A percentile compares a stretch with the other conserved stretches of the same genome.
These are phyloP conservation scores for Cafeteria roenbergensis DNA, from an alignment of 108 stramenopile species.

Conservation along the genomic window DNA sequence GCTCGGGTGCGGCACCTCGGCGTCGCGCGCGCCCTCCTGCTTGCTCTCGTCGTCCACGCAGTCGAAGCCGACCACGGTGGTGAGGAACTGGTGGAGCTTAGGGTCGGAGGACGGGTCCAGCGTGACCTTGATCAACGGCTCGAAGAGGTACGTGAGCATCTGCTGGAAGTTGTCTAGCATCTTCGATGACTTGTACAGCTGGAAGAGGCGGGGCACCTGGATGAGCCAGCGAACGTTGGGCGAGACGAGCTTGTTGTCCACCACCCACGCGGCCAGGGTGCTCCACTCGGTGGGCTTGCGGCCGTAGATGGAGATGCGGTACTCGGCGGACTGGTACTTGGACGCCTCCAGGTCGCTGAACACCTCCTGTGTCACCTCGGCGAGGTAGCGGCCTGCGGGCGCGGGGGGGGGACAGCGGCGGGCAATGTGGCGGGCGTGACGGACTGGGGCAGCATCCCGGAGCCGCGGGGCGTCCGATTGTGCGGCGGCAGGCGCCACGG, in stretches of 20 bases:
- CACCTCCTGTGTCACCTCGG: constrained; percentile 80
- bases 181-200: constrained; percentile 67
- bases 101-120: constrained; percentile 47
- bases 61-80: constrained; percentile 89
- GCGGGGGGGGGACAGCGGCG: constrained; percentile 10
- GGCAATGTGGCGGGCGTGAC: background rate
- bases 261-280: constrained; percentile 59
- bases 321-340: constrained; percentile 81
- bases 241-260: constrained; percentile 41
- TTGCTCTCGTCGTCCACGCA: constrained; percentile 95
- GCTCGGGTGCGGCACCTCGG: constrained; percentile 54
- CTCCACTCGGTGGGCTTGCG: constrained; percentile 81
- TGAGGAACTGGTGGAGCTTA: constrained; percentile 76
- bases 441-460: background rate
- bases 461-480: background rate
- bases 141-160: constrained; percentile 90
- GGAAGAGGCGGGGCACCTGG: constrained; percentile 86
- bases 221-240: constrained; percentile 94
- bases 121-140: constrained; percentile 88
- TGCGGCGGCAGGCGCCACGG: constrained; percentile 9
- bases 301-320: constrained; percentile 87
- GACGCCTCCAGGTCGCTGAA: constrained; percentile 60
- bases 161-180: constrained; percentile 50
- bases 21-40: constrained; percentile 24
- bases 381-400: constrained; percentile 61